These are phyloP conservation scores for Adenanthera pavonina DNA, from an alignment of 306 rosid genomes.

Conservation along the genomic window DNA sequence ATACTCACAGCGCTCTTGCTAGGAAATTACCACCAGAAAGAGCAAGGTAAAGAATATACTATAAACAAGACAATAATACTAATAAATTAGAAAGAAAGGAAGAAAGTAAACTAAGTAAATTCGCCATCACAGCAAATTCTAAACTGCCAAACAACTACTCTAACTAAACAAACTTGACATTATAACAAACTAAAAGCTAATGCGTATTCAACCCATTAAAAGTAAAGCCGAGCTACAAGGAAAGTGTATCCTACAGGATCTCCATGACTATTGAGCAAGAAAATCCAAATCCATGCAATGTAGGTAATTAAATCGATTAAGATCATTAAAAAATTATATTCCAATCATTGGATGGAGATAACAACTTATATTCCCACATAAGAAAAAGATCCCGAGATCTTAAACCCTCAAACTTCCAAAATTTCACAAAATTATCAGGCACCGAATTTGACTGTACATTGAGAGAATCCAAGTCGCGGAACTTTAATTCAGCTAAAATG, in stretches of 20 bases:
- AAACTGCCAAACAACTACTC: constrained; percentile 34
- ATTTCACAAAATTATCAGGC: background rate
- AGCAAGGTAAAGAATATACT: constrained; percentile 6
- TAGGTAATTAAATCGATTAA: constrained; percentile 18
- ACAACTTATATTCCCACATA: background rate
- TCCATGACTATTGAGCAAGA: background rate
- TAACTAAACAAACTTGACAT: constrained; percentile 15
- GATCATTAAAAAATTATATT: background rate
- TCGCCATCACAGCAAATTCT: constrained; percentile 18
- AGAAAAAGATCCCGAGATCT: constrained; percentile 16
- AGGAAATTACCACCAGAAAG: constrained; percentile 27
- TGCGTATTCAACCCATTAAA: background rate
- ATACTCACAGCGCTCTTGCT: background rate
- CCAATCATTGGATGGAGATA: constrained; percentile 1
- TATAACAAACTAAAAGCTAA: constrained; percentile 16
- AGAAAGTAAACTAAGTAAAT: constrained; percentile 30
- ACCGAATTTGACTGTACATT: too few relatives aligned
- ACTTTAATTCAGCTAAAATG: background rate
- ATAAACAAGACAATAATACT: background rate
- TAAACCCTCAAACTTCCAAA: background rate
- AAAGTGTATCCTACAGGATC: constrained; percentile 13
- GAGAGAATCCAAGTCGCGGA: background rate
- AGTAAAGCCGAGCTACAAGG: constrained; percentile 30
- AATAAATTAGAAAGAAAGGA: background rate
- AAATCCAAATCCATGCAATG: constrained; percentile 35